A percentile compares a stretch with the other conserved stretches of the same genome.
Conservation (phyloP, 148 eudicot species). For the Amaranthus hypochondriacus region DNA sequence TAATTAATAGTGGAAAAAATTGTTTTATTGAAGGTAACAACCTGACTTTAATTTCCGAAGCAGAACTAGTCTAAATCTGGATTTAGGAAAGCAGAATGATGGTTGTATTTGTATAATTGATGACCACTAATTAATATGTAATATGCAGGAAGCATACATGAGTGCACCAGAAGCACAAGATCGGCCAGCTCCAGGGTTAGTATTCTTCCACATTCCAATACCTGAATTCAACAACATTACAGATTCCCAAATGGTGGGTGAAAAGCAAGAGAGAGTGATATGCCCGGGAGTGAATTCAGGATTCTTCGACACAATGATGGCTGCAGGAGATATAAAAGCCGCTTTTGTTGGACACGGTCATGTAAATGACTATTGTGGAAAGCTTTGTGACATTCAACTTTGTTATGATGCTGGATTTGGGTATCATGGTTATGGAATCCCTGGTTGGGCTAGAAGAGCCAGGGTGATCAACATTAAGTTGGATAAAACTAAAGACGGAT, state of each 20-base stretch:
- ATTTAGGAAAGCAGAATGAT: too few relatives aligned
- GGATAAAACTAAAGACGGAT: constrained; percentile 40
- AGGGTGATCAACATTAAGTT: constrained; percentile 53
- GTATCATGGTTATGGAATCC: constrained; percentile 64
- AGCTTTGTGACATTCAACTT: constrained; percentile 47
- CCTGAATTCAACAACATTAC: constrained; percentile 50
- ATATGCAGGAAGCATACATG: constrained; percentile 42
- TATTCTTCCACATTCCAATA: constrained; percentile 62
- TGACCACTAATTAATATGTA: too few relatives aligned
- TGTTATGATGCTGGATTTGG: constrained; percentile 68
- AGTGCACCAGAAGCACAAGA: constrained; percentile 33
- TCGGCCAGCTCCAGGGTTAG: constrained; percentile 53
- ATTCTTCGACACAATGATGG: constrained; percentile 52
- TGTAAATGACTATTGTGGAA: constrained; percentile 61
- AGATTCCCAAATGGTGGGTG: constrained; percentile 49
- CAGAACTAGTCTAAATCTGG: too few relatives aligned
- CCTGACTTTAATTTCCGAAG: too few relatives aligned
- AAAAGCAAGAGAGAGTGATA: constrained; percentile 50
- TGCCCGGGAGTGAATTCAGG: constrained; percentile 58
- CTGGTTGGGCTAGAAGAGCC: constrained; percentile 61
- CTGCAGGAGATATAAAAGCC: constrained; percentile 59
- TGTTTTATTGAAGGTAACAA: too few relatives aligned
- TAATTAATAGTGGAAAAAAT: too few relatives aligned
- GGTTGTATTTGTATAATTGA: too few relatives aligned
- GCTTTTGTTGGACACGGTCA: constrained; percentile 63